These are phyloP conservation scores for Plectosphaerella plurivora DNA, from an alignment of 2,329 filamentous ascomycete species.

Conservation along the genomic window DNA sequence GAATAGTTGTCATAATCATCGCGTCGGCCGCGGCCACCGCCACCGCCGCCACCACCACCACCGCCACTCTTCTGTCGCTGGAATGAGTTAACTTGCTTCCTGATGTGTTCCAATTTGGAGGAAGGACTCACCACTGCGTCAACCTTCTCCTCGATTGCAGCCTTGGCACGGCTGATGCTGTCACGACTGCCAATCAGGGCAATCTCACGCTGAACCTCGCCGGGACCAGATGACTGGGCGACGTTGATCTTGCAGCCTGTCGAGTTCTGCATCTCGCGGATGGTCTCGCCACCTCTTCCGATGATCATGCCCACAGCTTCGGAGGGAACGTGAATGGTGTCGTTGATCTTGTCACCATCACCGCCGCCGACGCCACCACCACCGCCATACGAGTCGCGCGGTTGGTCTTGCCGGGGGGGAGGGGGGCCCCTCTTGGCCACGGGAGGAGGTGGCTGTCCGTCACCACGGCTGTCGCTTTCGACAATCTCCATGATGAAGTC, in stretches of 20 bases:
- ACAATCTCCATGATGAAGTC: conserved; percentile 91
- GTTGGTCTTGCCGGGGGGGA: conserved; percentile 21
- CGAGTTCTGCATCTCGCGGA: conserved; percentile 84
- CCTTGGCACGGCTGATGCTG: conserved; percentile 76
- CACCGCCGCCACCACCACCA: conserved; percentile 38
- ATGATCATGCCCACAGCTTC: conserved; percentile 97
- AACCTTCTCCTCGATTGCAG: conserved; percentile 86
- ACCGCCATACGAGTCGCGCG: conserved; percentile 22
- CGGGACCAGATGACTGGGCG: conserved; percentile 70
- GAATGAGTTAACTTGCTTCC: conserved; percentile 19
- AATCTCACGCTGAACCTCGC: conserved; percentile 80
- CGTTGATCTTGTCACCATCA: conserved; percentile 66
- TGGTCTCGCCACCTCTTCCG: conserved; percentile 89
- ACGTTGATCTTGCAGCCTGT: conserved; percentile 96
- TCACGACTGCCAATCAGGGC: conserved; percentile 74
- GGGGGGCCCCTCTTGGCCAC: conserved; percentile 16
- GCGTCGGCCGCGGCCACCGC: conserved; percentile 32
- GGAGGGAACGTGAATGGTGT: conserved; percentile 80
- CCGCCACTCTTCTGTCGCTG: conserved; percentile 52
- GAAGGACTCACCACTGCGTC: conserved; percentile 70
- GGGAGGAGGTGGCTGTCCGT: conserved; percentile 25
- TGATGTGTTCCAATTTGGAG: background rate
- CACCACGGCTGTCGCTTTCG: conserved; percentile 75
- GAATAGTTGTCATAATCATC: conserved; percentile 53
- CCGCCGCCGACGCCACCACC: conserved; percentile 27